These are phyloP conservation scores for Coemansia sp. DNA, from an alignment of 192 early-diverging fungal species.

Conservation along the genomic window DNA sequence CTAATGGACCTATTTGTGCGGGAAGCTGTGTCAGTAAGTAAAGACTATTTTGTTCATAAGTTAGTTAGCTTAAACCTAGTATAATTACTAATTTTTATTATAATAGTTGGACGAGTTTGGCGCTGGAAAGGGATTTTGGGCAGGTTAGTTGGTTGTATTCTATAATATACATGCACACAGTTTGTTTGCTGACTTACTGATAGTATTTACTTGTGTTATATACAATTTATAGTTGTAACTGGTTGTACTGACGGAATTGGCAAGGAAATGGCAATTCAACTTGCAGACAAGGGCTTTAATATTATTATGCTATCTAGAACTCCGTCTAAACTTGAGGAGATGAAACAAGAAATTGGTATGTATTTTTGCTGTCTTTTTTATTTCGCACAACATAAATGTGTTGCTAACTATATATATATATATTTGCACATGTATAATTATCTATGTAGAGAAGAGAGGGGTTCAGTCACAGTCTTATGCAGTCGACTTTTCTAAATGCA, in stretches of 20 bases:
- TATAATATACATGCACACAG: neutral
- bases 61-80: too few species aligned
- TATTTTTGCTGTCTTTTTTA: too few species aligned
- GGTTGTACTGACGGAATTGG: slow-evolving; percentile 95
- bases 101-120: slow-evolving; percentile 36
- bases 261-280: slow-evolving; percentile 84
- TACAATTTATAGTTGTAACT: slow-evolving; percentile 64
- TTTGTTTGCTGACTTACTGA: neutral
- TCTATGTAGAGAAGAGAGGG: slow-evolving; percentile 30
- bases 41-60: neutral
- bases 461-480: slow-evolving; percentile 59
- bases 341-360: slow-evolving; percentile 59
- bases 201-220: neutral
- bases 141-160: slow-evolving; percentile 31
- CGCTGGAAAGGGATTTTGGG: slow-evolving; percentile 39
- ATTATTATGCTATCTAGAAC: slow-evolving; percentile 77
- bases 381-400: too few species aligned
- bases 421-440: neutral
- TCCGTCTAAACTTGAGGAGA: slow-evolving; percentile 64
- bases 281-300: slow-evolving; percentile 79
- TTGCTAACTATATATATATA: too few species aligned
- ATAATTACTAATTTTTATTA: neutral
- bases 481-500: slow-evolving; percentile 73
- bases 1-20: slow-evolving; percentile 37
- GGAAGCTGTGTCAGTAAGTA: slow-evolving; percentile 22